Evolutionary conservation across 23 red algal genomes (phyloP).

Genomic region (Agarophyton chilense): DNA sequence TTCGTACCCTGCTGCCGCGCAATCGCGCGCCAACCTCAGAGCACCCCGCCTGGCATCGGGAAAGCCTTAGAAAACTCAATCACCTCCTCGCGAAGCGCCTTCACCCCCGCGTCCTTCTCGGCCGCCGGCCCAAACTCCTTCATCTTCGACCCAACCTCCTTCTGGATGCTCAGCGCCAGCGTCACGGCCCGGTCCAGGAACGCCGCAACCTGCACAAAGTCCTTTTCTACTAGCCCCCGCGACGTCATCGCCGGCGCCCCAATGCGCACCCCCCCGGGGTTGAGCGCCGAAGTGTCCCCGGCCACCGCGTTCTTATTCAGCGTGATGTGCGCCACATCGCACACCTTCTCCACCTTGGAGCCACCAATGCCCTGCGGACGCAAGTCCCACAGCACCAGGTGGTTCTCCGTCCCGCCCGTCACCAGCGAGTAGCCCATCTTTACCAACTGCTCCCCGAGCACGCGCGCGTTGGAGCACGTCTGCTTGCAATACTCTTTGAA

Average conservation of each 20-base stretch:
- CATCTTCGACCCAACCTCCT: conserved; percentile 89
- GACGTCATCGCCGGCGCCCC: conserved; percentile 96
- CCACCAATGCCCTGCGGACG: conserved; percentile 77
- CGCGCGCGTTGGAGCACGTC: conserved; percentile 75
- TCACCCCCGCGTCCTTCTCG: conserved; percentile 71
- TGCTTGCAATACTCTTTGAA: conserved; percentile 86
- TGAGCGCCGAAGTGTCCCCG: conserved; percentile 89
- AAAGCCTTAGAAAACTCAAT: conserved; percentile 69
- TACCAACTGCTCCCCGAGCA: conserved; percentile 75
- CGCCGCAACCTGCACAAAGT: conserved; percentile 84
- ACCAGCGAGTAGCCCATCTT: conserved; percentile 86
- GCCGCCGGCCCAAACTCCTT: conserved; percentile 87
- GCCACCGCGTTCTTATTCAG: conserved; percentile 99
- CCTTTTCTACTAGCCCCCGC: conserved; percentile 79
- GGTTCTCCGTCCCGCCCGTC: conserved; percentile 99
- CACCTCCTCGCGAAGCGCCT: conserved; percentile 68
- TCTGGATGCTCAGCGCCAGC: conserved; percentile 81
- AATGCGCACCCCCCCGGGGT: conserved; percentile 94
- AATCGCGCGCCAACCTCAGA: conserved; percentile 22
- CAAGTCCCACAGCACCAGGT: conserved; percentile 97
- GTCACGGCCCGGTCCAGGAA: conserved; percentile 82
- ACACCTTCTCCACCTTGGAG: conserved; percentile 94
- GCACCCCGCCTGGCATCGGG: conserved; percentile 77
- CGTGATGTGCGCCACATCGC: conserved; percentile 88
- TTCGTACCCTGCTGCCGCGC: no score